Evolutionary conservation across 257 asterid species (phyloP).

Genomic region (Thymus mandschuricus): DNA sequence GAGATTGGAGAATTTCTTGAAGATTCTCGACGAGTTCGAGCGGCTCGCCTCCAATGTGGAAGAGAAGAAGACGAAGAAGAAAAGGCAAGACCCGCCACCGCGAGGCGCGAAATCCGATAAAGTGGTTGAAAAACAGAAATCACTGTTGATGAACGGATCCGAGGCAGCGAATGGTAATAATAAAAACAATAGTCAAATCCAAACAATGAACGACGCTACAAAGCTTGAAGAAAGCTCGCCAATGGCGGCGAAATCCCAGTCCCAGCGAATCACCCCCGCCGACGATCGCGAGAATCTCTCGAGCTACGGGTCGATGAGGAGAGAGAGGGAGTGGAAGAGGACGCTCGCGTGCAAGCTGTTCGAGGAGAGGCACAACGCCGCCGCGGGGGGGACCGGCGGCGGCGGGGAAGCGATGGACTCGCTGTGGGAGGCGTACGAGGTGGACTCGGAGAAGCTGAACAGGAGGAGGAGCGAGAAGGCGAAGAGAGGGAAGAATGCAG

Average conservation of each 20-base stretch:
- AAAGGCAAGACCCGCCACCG: conserved; percentile 25
- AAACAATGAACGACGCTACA: not conserved
- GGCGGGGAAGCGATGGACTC: conserved; percentile 88
- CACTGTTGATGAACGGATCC: conserved; percentile 46
- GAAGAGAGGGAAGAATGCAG: conserved; percentile 33
- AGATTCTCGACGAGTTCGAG: conserved; percentile 49
- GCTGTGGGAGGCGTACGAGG: conserved; percentile 82
- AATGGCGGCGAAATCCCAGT: conserved; percentile 31
- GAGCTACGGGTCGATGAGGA: conserved; percentile 70
- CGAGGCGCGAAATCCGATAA: conserved; percentile 31
- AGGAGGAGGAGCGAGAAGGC: conserved; percentile 14
- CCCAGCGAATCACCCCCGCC: conserved; percentile 16
- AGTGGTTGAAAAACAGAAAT: conserved; percentile 28
- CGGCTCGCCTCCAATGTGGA: conserved; percentile 34
- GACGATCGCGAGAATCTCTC: conserved; percentile 20
- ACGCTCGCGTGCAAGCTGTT: conserved; percentile 82
- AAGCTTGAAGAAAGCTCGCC: conserved; percentile 20
- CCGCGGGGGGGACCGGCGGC: conserved; percentile 29
- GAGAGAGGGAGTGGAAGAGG: conserved; percentile 81
- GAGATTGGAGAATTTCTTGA: conserved; percentile 46
- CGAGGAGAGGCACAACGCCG: conserved; percentile 61
- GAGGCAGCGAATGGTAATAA: conserved; percentile 24
- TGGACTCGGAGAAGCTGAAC: conserved; percentile 35
- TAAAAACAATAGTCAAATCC: not conserved
- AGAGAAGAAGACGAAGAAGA: conserved; percentile 33